phyloP scores from a whole-genome alignment of 495 filamentous ascomycete genomes.

The Neurospora sp. region DNA sequence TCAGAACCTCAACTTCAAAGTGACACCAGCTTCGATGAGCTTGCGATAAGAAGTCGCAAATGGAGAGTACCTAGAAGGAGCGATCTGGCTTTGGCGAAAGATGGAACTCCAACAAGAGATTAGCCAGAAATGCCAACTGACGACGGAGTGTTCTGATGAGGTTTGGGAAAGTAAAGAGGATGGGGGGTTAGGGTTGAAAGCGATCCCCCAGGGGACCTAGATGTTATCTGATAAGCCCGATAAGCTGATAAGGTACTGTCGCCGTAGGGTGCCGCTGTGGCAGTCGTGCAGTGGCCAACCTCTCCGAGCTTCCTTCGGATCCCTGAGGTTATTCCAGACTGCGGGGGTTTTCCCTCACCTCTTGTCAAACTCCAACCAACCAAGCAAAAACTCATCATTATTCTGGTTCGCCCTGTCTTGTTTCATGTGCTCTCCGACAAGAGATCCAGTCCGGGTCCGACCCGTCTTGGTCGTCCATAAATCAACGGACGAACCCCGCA shows the following conservation, averaged over 20 bases:
- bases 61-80: neutral
- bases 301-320: too few species aligned
- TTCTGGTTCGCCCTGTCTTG: neutral
- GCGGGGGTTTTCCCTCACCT: neutral
- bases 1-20: neutral
- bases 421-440: too few species aligned
- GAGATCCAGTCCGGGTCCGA: too few species aligned
- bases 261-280: neutral
- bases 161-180: neutral
- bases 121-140: neutral
- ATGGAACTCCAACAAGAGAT: neutral
- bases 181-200: neutral
- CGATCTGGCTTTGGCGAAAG: neutral
- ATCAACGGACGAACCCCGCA: neutral
- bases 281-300: neutral
- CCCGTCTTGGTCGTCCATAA: too few species aligned
- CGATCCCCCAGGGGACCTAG: neutral
- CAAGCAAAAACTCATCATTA: neutral
- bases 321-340: neutral
- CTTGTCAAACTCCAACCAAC: neutral
- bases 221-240: neutral
- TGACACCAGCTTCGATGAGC: too few species aligned
- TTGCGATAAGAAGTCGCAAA: neutral
- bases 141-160: too few species aligned
- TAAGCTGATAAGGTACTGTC: neutral